Conservation (phyloP, 148 eudicot genomes). For the Nepenthes gracilis region DNA sequence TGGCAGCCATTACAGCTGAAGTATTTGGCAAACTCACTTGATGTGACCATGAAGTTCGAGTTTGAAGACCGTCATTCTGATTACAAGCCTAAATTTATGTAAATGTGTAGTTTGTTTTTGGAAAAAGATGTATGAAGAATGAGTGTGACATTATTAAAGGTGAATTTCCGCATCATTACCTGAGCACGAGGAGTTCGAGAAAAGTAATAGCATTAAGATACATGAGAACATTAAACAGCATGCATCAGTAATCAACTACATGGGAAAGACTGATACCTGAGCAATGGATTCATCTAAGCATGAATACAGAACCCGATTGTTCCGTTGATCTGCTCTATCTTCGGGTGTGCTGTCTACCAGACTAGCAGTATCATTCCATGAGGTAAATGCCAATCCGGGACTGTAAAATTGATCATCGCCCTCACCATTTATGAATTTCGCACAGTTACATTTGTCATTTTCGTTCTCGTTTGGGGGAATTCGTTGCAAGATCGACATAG, state of each 20-base stretch:
- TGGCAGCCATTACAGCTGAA: conserved; percentile 50
- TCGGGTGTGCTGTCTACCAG: conserved; percentile 18
- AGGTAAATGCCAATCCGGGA: conserved; percentile 31
- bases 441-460: conserved; percentile 10
- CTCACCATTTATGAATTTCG: conserved; percentile 19
- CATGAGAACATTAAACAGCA: background rate
- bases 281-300: conserved; percentile 17
- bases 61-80: conserved; percentile 37
- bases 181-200: too few relatives aligned
- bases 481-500: conserved; percentile 37
- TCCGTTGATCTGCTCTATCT: conserved; percentile 16
- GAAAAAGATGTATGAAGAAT: too few relatives aligned
- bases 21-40: conserved; percentile 80
- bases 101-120: background rate
- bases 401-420: conserved; percentile 22
- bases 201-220: too few relatives aligned
- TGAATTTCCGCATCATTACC: too few relatives aligned
- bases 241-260: background rate
- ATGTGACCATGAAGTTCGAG: conserved; percentile 43
- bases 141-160: too few relatives aligned
- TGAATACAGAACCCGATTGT: conserved; percentile 14
- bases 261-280: conserved; percentile 24
- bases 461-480: conserved; percentile 47
- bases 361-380: conserved; percentile 35
- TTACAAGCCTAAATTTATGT: background rate